Evolutionary conservation across 2,329 filamentous ascomycete species (phyloP), one percentile per base, ranked within the genome.

Genomic region (Ophiostoma perfectum): DNA sequence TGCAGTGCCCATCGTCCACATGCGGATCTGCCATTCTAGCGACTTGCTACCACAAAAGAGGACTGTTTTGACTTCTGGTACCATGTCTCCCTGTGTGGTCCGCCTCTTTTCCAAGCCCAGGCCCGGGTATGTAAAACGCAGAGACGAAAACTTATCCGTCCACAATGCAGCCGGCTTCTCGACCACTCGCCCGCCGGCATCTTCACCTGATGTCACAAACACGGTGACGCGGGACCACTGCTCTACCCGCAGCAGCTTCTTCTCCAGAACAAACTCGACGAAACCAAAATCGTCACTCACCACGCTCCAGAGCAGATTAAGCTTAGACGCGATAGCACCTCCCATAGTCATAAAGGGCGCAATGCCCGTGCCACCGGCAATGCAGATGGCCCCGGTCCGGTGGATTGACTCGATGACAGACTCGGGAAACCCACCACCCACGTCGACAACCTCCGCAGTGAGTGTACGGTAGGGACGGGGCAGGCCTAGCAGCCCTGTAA

Each of bases 21-120:
- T 73, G 60, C 72, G 71, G 0, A 74, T 45, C 66, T 74, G 73
- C 73, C 73, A 74, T 66, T 74, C 70, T 4, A 74, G 55, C 3
- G 73, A 70, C 52, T 74, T 74, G 68, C 72, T 74, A 6, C 73
- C 73, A 45, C 72, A 74, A n/a, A 73, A 73, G 1, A 62, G 36
- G 8, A 16, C 58, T 3, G 38, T 39, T n/a, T 38, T 62, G 36
- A 16, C 36, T 16, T 62, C 5, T 6, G 6, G n/a, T 4, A 6
- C 38, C 3, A 41, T 5, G 14, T 62, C 58, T 14, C n/a, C 58
- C 5, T n/a, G 38, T 41, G 36, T 39, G 36, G 41, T 62, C 16
- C 58, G 14, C 41, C 38, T 62, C 16, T 62, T 62, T 14, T 62
- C 36, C 6, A 62, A 16, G 4, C 6, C 9, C 12, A 62, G 12